Base-by-base conservation (phyloP, 2,329 filamentous ascomycete species). In the Sporothrix inflata region DNA sequence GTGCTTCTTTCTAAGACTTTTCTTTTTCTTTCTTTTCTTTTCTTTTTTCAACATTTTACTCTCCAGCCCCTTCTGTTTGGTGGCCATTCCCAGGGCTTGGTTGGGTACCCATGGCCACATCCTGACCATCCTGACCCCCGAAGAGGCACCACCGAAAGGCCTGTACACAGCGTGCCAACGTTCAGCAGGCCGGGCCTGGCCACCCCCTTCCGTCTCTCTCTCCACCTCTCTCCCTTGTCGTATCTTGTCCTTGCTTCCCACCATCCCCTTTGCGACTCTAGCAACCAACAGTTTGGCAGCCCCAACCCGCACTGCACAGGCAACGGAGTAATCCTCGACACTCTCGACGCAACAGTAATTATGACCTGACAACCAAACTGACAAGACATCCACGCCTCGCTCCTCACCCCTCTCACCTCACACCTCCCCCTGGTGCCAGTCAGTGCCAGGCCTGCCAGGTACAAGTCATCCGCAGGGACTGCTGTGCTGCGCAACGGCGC, bases 181-280 rank as follows among this genome's bases (percentile, higher is more conserved):
- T 60, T 16, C n/a, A 27, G 21, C 61, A 30, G n/a, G 19, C 42
- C 24, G 6, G 42, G 21, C 63, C 21, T 49, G 63, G 42, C 12
- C 5, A 30, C 60, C 9, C 34, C 60, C 11, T 24, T 42, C 11
- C 5, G 16, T 40, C n/a, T 9, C 19, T 66, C 42, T 49, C 4
- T 47, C 12, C 40, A 66, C 63, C 63, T 49, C 63, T 38, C 42
- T 30, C 40, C 40, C 61, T 47, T 49, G 40, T 66, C 61, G 24
- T 66, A 16, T 47, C 14, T 30, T 30, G 40, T 27, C 61, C 61
- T 47, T 49, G 61, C 61, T 47, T 66, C 42, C 63, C 21, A 49
- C 42, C 63, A 34, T 24, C 40, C 42, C 63, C 16, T 49, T 34
- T 49, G 42, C 24, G 42, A 34, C 42, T 5, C 63, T 49, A 9